Percentiles rank a stretch among this genome's conserved stretches.
These are phyloP conservation scores for Herpetomonas tarakana DNA, from an alignment of 208 protist genomes.

Conservation along the genomic window DNA sequence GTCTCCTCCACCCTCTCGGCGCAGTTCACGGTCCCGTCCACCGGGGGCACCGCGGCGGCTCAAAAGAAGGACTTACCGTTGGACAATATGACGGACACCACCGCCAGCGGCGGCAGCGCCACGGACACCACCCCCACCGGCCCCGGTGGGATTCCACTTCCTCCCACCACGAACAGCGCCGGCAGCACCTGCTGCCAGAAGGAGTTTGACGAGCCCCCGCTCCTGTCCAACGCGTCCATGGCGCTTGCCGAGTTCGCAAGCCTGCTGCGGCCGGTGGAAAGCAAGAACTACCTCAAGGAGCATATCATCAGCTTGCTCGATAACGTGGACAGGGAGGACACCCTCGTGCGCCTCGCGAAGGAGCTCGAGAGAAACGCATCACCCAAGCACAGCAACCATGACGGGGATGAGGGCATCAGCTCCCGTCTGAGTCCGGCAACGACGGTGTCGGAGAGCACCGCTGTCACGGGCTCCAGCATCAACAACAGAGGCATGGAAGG, in stretches of 20 bases:
- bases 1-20: too few relatives aligned
- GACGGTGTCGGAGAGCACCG: constrained; percentile 13
- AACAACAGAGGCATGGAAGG: background rate
- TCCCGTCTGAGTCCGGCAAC: background rate
- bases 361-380: constrained; percentile 32
- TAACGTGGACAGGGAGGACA: constrained; percentile 46
- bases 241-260: constrained; percentile 61
- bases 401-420: background rate
- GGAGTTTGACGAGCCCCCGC: constrained; percentile 14
- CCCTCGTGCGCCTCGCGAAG: constrained; percentile 39
- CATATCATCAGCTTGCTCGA: constrained; percentile 60
- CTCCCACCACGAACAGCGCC: too few relatives aligned
- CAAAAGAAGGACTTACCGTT: background rate
- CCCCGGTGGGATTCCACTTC: background rate
- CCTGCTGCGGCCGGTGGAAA: constrained; percentile 30
- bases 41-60: background rate
- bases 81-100: background rate
- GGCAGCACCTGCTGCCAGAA: too few relatives aligned
- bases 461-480: background rate
- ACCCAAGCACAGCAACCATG: constrained; percentile 5
- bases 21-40: too few relatives aligned
- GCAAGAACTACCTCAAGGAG: constrained; percentile 32
- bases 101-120: background rate
- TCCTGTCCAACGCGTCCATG: constrained; percentile 43
- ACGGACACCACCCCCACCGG: background rate